phyloP scores from a whole-genome alignment of 352 stramenopile species.

The Phytophthora multivora region DNA sequence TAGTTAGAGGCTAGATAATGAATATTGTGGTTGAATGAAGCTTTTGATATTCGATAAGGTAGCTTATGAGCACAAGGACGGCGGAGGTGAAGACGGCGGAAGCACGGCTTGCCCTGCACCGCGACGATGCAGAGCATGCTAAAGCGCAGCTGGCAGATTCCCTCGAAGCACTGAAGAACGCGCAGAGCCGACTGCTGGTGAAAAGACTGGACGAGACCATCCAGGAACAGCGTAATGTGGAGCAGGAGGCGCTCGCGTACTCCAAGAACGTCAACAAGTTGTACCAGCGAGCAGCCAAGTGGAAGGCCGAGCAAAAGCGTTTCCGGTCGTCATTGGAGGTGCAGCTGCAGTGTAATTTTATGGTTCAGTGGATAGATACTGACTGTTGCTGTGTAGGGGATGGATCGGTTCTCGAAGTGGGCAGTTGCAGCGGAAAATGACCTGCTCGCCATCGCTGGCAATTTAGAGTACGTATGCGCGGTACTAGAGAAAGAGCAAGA shows the following conservation, averaged over 20 bases:
- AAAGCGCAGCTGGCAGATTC: slow-evolving; percentile 43
- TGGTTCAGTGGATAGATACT: background rate
- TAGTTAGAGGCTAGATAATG: too few relatives aligned
- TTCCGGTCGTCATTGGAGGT: slow-evolving; percentile 54
- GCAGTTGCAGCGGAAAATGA: slow-evolving; percentile 48
- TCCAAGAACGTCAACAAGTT: slow-evolving; percentile 63
- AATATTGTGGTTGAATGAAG: too few relatives aligned
- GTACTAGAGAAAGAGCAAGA: slow-evolving; percentile 67
- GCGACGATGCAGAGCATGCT: slow-evolving; percentile 29
- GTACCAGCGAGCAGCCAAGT: slow-evolving; percentile 52
- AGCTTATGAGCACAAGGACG: slow-evolving; percentile 27
- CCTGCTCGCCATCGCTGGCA: slow-evolving; percentile 59
- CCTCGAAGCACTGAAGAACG: slow-evolving; percentile 42
- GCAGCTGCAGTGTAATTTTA: background rate
- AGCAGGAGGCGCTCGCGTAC: slow-evolving; percentile 62
- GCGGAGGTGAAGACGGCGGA: slow-evolving; percentile 38
- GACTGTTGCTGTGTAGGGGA: slow-evolving; percentile 24
- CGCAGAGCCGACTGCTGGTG: slow-evolving; percentile 45
- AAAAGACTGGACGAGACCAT: slow-evolving; percentile 60
- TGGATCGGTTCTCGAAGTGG: slow-evolving; percentile 68
- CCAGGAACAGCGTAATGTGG: slow-evolving; percentile 54
- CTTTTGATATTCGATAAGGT: slow-evolving; percentile 12
- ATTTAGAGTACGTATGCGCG: slow-evolving; percentile 70
- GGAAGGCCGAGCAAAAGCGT: slow-evolving; percentile 70
- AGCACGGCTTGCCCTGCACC: slow-evolving; percentile 37